phyloP scores from a whole-genome alignment of 768 basidiomycete genomes.

The Lactarius indigo region DNA sequence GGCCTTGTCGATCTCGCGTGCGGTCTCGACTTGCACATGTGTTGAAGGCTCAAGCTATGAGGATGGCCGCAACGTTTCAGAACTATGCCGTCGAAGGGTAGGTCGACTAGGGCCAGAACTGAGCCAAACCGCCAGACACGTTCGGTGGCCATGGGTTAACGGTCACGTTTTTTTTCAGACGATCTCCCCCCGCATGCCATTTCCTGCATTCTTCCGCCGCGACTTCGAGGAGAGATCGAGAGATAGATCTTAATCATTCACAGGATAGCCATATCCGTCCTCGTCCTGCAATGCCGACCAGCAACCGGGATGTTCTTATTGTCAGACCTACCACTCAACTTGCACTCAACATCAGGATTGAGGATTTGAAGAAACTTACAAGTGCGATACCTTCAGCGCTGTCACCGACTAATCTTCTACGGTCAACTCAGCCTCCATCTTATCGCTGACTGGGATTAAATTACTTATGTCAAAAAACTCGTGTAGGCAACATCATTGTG shows the following conservation, averaged over 20 bases:
- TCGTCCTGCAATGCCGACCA: not conserved
- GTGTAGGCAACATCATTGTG: not conserved
- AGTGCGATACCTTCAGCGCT: not conserved
- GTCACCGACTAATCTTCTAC: conserved; percentile 2
- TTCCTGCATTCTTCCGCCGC: not conserved
- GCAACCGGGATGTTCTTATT: not conserved
- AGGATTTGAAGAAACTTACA: not conserved
- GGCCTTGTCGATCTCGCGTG: conserved; percentile 3
- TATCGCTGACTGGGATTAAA: conserved; percentile 1
- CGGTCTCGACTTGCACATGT: conserved; percentile 7
- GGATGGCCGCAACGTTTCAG: not conserved
- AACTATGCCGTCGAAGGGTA: not conserved
- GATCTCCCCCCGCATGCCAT: conserved; percentile 17
- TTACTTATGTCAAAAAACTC: conserved; percentile 8
- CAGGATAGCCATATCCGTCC: conserved; percentile 5
- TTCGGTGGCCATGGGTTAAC: conserved; percentile 2
- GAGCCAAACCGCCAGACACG: not conserved
- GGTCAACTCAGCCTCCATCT: not conserved
- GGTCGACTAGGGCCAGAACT: conserved; percentile 8
- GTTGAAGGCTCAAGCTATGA: not conserved
- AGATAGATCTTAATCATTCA: conserved; percentile 5
- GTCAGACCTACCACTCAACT: not conserved
- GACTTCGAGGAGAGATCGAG: conserved; percentile 12
- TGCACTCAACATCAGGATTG: not conserved
- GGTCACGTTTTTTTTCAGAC: conserved; percentile 14